phyloP scores from a whole-genome alignment of 192 early-diverging fungal species.

The Helicostylum pulchrum region DNA sequence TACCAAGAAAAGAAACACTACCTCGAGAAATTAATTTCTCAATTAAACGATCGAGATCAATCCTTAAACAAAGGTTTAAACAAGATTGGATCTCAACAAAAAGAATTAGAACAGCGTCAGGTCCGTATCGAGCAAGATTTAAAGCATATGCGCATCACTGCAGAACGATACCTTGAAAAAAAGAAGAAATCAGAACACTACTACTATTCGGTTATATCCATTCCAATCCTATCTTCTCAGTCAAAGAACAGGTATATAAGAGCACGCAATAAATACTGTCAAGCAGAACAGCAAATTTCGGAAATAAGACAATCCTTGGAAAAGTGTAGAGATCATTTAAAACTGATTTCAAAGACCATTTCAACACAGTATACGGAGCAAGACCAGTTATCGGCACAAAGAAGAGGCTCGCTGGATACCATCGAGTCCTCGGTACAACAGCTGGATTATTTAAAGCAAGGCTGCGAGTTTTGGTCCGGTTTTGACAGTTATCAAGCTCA shows the following conservation, averaged over 20 bases:
- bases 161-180: neutral
- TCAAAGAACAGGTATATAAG: neutral
- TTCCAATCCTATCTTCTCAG: neutral
- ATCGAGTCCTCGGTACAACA: neutral
- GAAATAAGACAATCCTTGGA: neutral
- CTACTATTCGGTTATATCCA: neutral
- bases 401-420: neutral
- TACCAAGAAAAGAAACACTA: neutral
- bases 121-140: neutral
- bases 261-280: neutral
- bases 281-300: conserved; percentile 7
- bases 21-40: neutral
- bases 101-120: conserved; percentile 1
- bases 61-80: neutral
- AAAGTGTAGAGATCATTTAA: neutral
- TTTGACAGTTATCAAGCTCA: conserved; percentile 13
- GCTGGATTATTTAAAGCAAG: neutral
- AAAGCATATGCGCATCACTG: neutral
- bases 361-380: conserved; percentile 1
- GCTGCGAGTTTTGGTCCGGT: conserved; percentile 7
- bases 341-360: neutral
- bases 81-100: neutral
- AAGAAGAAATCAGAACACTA: conserved; percentile 6
- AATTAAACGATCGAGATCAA: neutral
- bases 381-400: neutral